phyloP scores from a whole-genome alignment of 768 basidiomycete species.

The Harrya chromipes region DNA sequence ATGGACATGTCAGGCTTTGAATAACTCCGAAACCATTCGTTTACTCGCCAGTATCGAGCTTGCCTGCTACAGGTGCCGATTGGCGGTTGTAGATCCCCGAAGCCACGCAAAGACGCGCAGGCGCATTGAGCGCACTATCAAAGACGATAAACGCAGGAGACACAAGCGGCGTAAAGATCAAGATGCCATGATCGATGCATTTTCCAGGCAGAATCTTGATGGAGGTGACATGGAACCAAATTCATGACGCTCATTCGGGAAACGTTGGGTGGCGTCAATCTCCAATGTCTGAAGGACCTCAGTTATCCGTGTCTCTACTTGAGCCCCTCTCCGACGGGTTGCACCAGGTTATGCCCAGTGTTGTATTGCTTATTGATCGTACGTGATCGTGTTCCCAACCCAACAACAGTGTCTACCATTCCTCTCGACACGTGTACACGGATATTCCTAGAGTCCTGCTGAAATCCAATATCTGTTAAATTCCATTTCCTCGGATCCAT shows the following conservation, averaged over 20 bases:
- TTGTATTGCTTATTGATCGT: conserved; percentile 25
- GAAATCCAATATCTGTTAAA: conserved; percentile 5
- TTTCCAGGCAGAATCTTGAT: conserved; percentile 51
- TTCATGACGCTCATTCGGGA: conserved; percentile 17
- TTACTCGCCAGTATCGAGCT: conserved; percentile 82
- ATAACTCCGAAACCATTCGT: conserved; percentile 79
- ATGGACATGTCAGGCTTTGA: conserved; percentile 56
- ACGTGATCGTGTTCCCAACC: conserved; percentile 13
- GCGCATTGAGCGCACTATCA: conserved; percentile 76
- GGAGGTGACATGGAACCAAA: conserved; percentile 25
- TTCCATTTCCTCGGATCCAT: not conserved
- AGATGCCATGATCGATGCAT: conserved; percentile 77
- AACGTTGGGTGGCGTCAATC: conserved; percentile 9
- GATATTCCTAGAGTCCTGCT: conserved; percentile 9
- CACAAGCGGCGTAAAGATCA: conserved; percentile 83
- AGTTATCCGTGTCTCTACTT: conserved; percentile 6
- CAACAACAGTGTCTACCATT: conserved; percentile 8
- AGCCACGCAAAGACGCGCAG: conserved; percentile 61
- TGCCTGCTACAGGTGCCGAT: conserved; percentile 75
- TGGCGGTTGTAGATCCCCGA: conserved; percentile 65
- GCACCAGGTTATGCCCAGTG: conserved; percentile 11
- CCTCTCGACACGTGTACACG: not conserved
- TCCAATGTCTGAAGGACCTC: conserved; percentile 11
- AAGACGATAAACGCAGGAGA: conserved; percentile 77
- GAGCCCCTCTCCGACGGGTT: conserved; percentile 1